A percentile compares a stretch with the other conserved stretches of the same genome.
These are phyloP conservation scores for Termitomyces sp. DNA, from an alignment of 768 basidiomycete species.

Conservation along the genomic window DNA sequence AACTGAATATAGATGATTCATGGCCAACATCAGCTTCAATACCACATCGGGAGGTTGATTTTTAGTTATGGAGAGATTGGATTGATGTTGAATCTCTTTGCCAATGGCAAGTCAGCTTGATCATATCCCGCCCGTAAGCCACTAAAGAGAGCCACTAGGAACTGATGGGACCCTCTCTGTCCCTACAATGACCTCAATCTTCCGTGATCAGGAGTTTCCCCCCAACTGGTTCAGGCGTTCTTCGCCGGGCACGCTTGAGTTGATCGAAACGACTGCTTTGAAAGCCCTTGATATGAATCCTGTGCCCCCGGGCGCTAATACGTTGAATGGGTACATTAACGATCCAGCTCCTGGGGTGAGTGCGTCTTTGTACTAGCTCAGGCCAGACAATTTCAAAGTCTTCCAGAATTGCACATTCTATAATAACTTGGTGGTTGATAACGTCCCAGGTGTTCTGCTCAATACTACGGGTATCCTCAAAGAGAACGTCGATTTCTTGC, in stretches of 20 bases:
- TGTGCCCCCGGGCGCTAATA: constrained; percentile 7
- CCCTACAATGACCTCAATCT: constrained; percentile 11
- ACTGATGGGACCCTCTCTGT: constrained; percentile 10
- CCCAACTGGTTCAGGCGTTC: constrained; percentile 8
- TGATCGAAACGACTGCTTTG: background rate
- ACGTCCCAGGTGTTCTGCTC: constrained; percentile 8
- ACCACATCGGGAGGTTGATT: constrained; percentile 8
- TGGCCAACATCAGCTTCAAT: constrained; percentile 5
- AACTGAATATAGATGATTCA: too few species aligned
- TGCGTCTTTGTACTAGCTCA: background rate
- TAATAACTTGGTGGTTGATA: constrained; percentile 5
- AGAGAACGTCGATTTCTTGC: constrained; percentile 11
- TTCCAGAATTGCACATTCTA: constrained; percentile 4
- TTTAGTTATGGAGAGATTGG: constrained; percentile 12
- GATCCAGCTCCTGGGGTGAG: constrained; percentile 3
- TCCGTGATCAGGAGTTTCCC: constrained; percentile 12
- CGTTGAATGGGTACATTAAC: constrained; percentile 6
- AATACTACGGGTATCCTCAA: constrained; percentile 12
- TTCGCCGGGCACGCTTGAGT: background rate
- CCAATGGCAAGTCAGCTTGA: constrained; percentile 5
- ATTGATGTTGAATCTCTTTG: constrained; percentile 12
- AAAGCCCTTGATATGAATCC: constrained; percentile 1
- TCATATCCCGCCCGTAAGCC: background rate
- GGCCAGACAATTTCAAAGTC: background rate
- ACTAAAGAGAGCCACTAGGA: background rate